These are phyloP conservation scores for Clitopilus hobsonii DNA, from an alignment of 768 basidiomycete genomes.

Conservation along the genomic window DNA sequence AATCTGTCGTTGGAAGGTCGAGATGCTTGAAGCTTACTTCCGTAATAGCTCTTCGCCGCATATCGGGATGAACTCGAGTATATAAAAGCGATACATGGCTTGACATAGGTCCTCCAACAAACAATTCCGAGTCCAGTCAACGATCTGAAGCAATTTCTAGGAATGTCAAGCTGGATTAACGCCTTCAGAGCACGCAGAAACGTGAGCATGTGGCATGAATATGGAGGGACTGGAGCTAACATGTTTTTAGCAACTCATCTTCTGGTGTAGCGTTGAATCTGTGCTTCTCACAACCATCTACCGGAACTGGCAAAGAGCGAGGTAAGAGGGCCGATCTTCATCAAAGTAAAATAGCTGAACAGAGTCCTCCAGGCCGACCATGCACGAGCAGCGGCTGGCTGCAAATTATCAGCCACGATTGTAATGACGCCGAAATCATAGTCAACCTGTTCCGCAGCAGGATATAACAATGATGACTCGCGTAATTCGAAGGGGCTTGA, in stretches of 20 bases:
- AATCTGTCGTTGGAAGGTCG: neutral
- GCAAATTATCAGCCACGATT: neutral
- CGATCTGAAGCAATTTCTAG: neutral
- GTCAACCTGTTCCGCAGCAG: no score
- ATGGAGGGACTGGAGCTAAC: neutral
- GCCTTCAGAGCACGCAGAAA: neutral
- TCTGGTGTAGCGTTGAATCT: conserved; percentile 31
- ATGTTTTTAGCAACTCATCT: conserved; percentile 23
- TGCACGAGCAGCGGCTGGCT: conserved; percentile 9
- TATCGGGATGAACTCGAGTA: neutral
- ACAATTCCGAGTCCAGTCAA: no score
- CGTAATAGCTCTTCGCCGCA: neutral
- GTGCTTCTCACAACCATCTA: conserved; percentile 22
- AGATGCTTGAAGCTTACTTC: neutral
- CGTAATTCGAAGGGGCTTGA: no score
- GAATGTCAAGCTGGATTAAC: neutral
- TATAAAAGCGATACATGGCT: neutral
- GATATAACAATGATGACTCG: no score
- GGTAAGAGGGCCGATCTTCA: conserved; percentile 10
- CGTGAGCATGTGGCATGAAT: conserved; percentile 10
- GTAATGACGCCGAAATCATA: neutral
- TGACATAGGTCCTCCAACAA: no score
- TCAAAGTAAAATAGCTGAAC: neutral
- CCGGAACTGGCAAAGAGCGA: conserved; percentile 20
- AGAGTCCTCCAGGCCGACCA: neutral